Conservation (phyloP, 2,329 filamentous ascomycete species). For the Hypoxylon sp. region DNA sequence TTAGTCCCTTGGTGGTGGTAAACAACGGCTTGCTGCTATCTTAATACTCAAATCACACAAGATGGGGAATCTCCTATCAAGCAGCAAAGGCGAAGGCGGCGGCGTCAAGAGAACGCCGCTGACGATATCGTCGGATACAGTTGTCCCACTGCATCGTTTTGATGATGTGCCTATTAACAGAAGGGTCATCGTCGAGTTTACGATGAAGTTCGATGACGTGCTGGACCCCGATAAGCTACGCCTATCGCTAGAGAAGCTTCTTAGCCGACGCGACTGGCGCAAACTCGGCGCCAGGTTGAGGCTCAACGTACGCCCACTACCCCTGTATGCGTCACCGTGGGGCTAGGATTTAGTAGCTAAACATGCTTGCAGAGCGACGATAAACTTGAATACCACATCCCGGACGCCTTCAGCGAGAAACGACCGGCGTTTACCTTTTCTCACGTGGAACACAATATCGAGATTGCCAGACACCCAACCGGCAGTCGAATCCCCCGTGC, state of each 20-base stretch:
- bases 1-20: conserved; percentile 11
- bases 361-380: conserved; percentile 42
- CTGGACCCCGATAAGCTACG: conserved; percentile 59
- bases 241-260: conserved; percentile 55
- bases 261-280: conserved; percentile 61
- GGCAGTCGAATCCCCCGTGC: conserved; percentile 56
- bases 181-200: conserved; percentile 41
- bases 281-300: conserved; percentile 63
- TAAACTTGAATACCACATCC: conserved; percentile 61
- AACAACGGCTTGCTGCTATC: conserved; percentile 24
- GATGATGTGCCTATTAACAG: conserved; percentile 42
- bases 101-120: conserved; percentile 23
- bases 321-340: background rate
- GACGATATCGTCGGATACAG: conserved; percentile 36
- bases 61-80: conserved; percentile 38
- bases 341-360: conserved; percentile 20
- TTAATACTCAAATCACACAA: conserved; percentile 13
- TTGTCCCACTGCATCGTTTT: conserved; percentile 39
- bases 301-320: conserved; percentile 54
- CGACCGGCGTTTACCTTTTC: conserved; percentile 61
- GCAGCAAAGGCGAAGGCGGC: background rate
- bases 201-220: conserved; percentile 53
- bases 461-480: conserved; percentile 60
- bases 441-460: conserved; percentile 55
- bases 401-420: conserved; percentile 55